phyloP scores from a whole-genome alignment of 2,329 filamentous ascomycete species.

The Berkeleyomyces basicola region DNA sequence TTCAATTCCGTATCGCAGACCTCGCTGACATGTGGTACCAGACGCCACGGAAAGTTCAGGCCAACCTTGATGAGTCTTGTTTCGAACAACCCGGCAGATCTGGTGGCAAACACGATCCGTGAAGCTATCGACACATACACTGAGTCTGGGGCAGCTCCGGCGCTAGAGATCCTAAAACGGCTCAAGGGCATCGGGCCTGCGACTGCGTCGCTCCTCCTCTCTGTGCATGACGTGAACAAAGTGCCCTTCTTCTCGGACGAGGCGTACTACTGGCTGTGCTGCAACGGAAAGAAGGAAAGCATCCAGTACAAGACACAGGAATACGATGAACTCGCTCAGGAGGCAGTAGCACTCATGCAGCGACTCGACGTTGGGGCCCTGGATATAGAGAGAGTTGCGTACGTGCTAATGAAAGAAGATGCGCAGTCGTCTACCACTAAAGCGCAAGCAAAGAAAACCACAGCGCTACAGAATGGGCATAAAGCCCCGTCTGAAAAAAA shows the following conservation, averaged over 20 bases:
- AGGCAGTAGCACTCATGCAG: slow-evolving; percentile 26
- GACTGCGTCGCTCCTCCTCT: slow-evolving; percentile 58
- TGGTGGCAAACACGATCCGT: slow-evolving; percentile 31
- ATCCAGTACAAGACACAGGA: slow-evolving; percentile 58
- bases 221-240: slow-evolving; percentile 40
- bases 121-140: slow-evolving; percentile 34
- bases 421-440: background rate
- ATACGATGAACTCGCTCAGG: slow-evolving; percentile 39
- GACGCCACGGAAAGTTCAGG: slow-evolving; percentile 45
- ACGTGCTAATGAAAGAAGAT: slow-evolving; percentile 26
- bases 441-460: background rate
- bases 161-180: slow-evolving; percentile 37
- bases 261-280: slow-evolving; percentile 54
- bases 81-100: slow-evolving; percentile 37
- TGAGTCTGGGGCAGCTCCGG: slow-evolving; percentile 24
- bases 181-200: slow-evolving; percentile 67
- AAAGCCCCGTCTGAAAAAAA: background rate
- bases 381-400: slow-evolving; percentile 55
- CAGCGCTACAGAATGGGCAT: slow-evolving; percentile 14
- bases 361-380: slow-evolving; percentile 39
- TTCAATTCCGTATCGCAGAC: background rate
- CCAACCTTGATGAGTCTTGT: slow-evolving; percentile 44
- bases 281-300: slow-evolving; percentile 29
- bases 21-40: slow-evolving; percentile 16
- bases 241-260: slow-evolving; percentile 71